Evolutionary conservation across 129 eudicot species (phyloP), one percentile per base, ranked within the genome.

Genomic region (Centrapalus pauciflorus): DNA sequence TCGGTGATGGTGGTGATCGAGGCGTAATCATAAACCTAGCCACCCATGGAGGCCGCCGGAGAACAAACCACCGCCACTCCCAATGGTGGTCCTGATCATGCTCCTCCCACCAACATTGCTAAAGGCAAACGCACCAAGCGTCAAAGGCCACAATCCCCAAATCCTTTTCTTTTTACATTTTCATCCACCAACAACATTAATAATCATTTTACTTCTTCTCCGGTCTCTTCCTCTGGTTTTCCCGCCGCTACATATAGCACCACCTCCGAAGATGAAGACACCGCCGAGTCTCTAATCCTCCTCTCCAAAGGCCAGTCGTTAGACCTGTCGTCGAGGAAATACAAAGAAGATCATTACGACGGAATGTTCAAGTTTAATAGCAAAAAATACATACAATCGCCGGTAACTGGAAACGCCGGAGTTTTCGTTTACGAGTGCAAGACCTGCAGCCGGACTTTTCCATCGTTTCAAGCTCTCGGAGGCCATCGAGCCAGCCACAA

Each of bases 401-500:
- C 77, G 2, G 2, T 38, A 24, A 14, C 64, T 7, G 71, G 64
- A 14, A 61, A 64, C 25, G 64, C 77, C 0, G 86, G 85, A 2
- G 46, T 78, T 23, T 73, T 45, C 26, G 85, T 79, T 9, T 90
- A 90, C 65, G 81, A 87, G 58, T 86, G 97, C 72, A 86, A 78
- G 65, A 90, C 97, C 1, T 90, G 97, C 49, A 64, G 75, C 45
- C 85, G 94, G 10, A 66, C 86, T 0, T 90, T 90, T 69, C 50
- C 95, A 2, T 86, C 95, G 0, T 90, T 90, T 60, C 97, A 90
- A 56, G 97, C 97, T 2, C 88, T 90, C 3, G 97, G 97, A 0
- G 95, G 97, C 50, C 97, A 90, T 65, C 77, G 95, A 7, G 90
- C 97, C 50, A 86, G 97, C 81, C 97, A 90, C 61, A 83, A 74